Conservation (phyloP, 2,329 filamentous ascomycete species). For the Massarina eburnea region DNA sequence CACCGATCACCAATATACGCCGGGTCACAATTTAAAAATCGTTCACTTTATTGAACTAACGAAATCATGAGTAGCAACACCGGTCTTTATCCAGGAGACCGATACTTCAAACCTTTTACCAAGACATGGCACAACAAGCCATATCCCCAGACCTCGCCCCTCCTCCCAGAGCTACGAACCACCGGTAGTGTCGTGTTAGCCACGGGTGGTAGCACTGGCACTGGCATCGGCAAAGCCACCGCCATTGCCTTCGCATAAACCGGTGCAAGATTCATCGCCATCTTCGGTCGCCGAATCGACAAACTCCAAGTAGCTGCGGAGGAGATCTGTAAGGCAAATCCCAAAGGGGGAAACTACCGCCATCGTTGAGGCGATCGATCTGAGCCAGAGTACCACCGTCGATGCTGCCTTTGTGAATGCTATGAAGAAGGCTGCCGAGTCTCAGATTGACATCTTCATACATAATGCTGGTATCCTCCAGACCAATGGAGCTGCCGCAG, state of each 20-base stretch:
- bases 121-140: slow-evolving; percentile 12
- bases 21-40: background rate
- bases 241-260: slow-evolving; percentile 11
- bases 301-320: slow-evolving; percentile 8
- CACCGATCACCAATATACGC: background rate
- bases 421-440: slow-evolving; percentile 15
- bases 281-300: slow-evolving; percentile 26
- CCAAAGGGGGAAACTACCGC: slow-evolving; percentile 7
- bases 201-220: slow-evolving; percentile 36
- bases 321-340: slow-evolving; percentile 8
- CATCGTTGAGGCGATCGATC: slow-evolving; percentile 7
- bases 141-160: slow-evolving; percentile 31
- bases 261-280: slow-evolving; percentile 10
- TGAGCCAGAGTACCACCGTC: slow-evolving; percentile 20
- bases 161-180: slow-evolving; percentile 13
- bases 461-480: slow-evolving; percentile 42
- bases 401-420: slow-evolving; percentile 39
- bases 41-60: background rate
- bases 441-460: slow-evolving; percentile 46
- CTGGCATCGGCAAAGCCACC: slow-evolving; percentile 11
- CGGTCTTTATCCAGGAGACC: slow-evolving; percentile 10
- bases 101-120: slow-evolving; percentile 12
- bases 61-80: slow-evolving; percentile 5
- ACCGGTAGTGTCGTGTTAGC: slow-evolving; percentile 19
- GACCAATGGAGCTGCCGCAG: slow-evolving; percentile 25